Base-by-base conservation (phyloP, 129 eudicot genomes). In the Escallonia rubra region DNA sequence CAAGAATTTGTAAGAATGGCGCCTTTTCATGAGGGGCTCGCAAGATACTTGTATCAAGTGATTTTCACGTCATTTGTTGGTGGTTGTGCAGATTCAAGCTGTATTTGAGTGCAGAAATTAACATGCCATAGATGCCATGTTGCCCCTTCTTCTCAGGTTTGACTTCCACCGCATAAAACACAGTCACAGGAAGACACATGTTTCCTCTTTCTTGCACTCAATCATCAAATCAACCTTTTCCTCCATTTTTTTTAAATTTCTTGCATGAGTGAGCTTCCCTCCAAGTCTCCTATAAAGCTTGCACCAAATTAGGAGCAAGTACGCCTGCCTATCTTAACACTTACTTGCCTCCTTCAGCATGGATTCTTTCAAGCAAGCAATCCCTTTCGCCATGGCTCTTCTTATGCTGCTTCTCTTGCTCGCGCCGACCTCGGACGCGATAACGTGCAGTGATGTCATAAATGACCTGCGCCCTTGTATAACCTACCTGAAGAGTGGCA, bases 131-230 rank as follows among this genome's bases (percentile, higher is more conserved):
- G 34, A 23, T 23, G 4, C 14, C 14, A 38, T 59, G 11, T 45
- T 41, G 10, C 2, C 48, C 40, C 67, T 43, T 59, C 50, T 75
- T 66, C 76, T 40, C 2, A 64, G 48, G 5, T 12, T 67, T 78
- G 78, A 73, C 71, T 65, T 71, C 43, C 44, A 49, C 9, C 38
- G 15, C 23, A 64, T 14, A 48, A 14, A 64, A 10, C 3, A 14
- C 39, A 23, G 52, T 6, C 14, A 75, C 40, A 64, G 15, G 46
- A 68, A 43, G 67, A 48, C 16, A 50, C 79, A 75, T 41, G 57
- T 46, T 57, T 60, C 66, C 64, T 7, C 63, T 89, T 76, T 80
- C 96, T 89, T 89, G 87, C 83, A 89, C 96, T 85, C 89, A 66
- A 85, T 77, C 89, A 57, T 83, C 39, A 2, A 55, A 57, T 61